Evolutionary conservation across 1,139 yeast genomes (phyloP), one percentile per base, ranked within the genome.

Genomic region (Blastobotrys indianensis): DNA sequence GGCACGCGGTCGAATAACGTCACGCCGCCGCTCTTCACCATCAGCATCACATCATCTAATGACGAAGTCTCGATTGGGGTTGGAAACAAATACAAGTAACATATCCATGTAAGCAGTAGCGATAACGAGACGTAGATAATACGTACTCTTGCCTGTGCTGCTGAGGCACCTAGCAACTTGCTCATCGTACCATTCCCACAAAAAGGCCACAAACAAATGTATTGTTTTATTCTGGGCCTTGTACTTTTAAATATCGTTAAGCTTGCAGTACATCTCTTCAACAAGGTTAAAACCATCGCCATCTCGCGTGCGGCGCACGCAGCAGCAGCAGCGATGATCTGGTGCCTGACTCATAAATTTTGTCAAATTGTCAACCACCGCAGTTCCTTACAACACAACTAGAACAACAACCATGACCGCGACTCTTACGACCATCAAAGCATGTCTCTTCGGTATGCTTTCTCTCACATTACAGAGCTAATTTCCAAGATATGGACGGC

Each of bases 401-500:
- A 31, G 29, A 39, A 28, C 2, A 10, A 41, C 32, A 3, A 32
- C 23, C 38, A 34, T n/a, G n/a, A n/a, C n/a, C n/a, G n/a, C n/a
- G n/a, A n/a, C n/a, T n/a, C n/a, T 37, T 5, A 15, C 25, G 20
- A 33, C 16, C 28, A 38, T 43, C 58, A 83, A 77, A 63, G 97
- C 97, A 50, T 88, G 97, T 73, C 82, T 90, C 47, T 90, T 90
- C 65, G 90, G 38, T 35, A 35, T 11, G 38, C 20, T 12, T 33
- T 5, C 37, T 4, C 5, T 13, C 12, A 33, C 3, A 33, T 6
- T 10, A 4, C 16, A 5, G 4, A n/a, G 15, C 33, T 31, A n/a
- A 16, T 12, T 16, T 10, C 28, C 4, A 20, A 35, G 38, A 92
- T 71, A 88, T 92, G 97, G 97, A 92, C 63, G 98, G 98, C 1